Percentiles rank a stretch among this genome's conserved stretches.
Conservation (phyloP, 2,329 filamentous ascomycete species). For the Epichloe sp. region DNA sequence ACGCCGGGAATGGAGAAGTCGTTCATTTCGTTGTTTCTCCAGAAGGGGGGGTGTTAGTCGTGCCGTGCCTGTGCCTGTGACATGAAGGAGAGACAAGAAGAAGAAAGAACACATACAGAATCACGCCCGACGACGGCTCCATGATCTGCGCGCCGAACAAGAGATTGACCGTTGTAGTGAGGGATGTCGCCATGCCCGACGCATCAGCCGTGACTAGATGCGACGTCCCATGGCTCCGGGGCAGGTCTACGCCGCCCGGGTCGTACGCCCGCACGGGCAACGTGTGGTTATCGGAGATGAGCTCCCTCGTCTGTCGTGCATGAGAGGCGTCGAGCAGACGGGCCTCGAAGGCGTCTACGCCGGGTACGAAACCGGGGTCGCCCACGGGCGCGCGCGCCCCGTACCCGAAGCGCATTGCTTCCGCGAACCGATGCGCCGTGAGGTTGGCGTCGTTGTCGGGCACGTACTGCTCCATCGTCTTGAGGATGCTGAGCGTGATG, state of each 20-base stretch:
- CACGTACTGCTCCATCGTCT: slow-evolving; percentile 66
- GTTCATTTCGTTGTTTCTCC: slow-evolving; percentile 50
- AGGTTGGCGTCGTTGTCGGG: slow-evolving; percentile 47
- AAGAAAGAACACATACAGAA: slow-evolving; percentile 35
- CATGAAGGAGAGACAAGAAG: background rate
- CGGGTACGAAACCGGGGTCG: slow-evolving; percentile 62
- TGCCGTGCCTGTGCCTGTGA: background rate
- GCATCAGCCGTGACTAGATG: slow-evolving; percentile 61
- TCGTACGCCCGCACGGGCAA: slow-evolving; percentile 64
- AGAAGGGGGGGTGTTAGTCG: background rate
- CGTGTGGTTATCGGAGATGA: slow-evolving; percentile 60
- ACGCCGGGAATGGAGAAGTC: slow-evolving; percentile 77
- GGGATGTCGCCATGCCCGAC: slow-evolving; percentile 61
- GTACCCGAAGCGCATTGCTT: slow-evolving; percentile 84
- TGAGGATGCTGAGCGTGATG: slow-evolving; percentile 63
- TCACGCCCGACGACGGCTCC: slow-evolving; percentile 70
- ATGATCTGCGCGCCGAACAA: slow-evolving; percentile 71
- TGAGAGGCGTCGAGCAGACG: slow-evolving; percentile 51
- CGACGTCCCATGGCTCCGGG: slow-evolving; percentile 61
- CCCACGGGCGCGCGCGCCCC: slow-evolving; percentile 66
- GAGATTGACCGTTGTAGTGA: slow-evolving; percentile 81
- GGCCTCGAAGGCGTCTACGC: slow-evolving; percentile 49
- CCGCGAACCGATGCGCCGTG: slow-evolving; percentile 69
- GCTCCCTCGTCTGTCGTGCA: slow-evolving; percentile 44
- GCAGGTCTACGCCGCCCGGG: slow-evolving; percentile 49